Percentiles rank a stretch among this genome's conserved stretches.
Conservation (phyloP, 495 filamentous ascomycete genomes). For the Penicillium macrosclerotiorum region DNA sequence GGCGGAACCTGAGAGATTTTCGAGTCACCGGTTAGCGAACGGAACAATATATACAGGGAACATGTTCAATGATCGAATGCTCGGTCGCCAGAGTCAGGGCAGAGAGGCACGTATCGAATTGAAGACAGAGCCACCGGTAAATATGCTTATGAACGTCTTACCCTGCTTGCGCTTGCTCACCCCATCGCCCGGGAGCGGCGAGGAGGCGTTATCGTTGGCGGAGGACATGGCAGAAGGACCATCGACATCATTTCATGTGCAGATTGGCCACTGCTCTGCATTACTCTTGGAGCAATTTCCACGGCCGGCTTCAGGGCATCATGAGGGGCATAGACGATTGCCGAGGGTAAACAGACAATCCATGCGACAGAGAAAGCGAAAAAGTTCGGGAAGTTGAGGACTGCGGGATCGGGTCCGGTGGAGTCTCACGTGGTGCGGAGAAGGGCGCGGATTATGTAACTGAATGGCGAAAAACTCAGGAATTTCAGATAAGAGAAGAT, state of each 20-base stretch:
- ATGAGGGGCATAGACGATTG: constrained; percentile 13
- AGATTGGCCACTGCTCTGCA: constrained; percentile 25
- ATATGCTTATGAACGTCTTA: constrained; percentile 14
- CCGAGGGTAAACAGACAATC: constrained; percentile 21
- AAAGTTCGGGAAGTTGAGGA: constrained; percentile 31
- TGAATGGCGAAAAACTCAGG: neutral
- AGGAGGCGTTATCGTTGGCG: constrained; percentile 30
- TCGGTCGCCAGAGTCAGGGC: too few species aligned
- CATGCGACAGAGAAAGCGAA: constrained; percentile 18
- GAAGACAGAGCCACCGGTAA: neutral
- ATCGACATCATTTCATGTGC: constrained; percentile 30
- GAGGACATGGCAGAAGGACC: constrained; percentile 32
- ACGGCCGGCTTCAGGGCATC: constrained; percentile 18
- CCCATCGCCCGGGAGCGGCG: constrained; percentile 30
- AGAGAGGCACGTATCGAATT: neutral
- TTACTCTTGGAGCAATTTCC: constrained; percentile 12
- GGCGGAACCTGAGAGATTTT: constrained; percentile 35
- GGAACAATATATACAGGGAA: too few species aligned
- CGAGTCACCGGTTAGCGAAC: constrained; percentile 17
- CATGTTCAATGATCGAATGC: too few species aligned
- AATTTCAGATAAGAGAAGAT: neutral
- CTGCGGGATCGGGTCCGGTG: constrained; percentile 27
- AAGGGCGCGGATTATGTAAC: constrained; percentile 26
- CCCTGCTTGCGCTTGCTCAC: constrained; percentile 37
- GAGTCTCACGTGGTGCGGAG: constrained; percentile 35